Evolutionary conservation across 345 rosid species (phyloP).

Genomic region (Xanthoceras sorbifolium): DNA sequence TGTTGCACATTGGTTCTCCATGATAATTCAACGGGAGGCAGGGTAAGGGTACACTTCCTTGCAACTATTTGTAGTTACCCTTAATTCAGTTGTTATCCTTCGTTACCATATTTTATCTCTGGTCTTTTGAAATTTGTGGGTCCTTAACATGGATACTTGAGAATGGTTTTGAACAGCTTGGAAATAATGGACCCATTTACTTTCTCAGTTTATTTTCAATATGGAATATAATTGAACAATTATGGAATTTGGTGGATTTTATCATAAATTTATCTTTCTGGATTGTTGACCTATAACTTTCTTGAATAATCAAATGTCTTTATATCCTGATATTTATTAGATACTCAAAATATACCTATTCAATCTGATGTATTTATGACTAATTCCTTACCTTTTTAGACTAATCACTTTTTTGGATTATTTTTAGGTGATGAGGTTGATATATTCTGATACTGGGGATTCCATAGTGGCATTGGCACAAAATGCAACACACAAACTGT

Average conservation of each 20-base stretch:
- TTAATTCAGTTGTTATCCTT: not conserved
- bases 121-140: not conserved
- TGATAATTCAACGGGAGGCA: conserved; percentile 24
- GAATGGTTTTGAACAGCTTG: not conserved
- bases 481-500: conserved; percentile 36
- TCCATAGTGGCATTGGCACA: conserved; percentile 39
- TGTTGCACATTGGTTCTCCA: conserved; percentile 38
- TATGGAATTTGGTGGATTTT: not conserved
- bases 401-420: conserved; percentile 17
- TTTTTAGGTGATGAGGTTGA: conserved; percentile 29
- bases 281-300: not conserved
- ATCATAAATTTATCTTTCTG: not conserved
- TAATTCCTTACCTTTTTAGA: not conserved
- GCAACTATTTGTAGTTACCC: not conserved
- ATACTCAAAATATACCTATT: not conserved
- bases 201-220: not conserved
- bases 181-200: not conserved
- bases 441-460: conserved; percentile 33
- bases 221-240: not conserved
- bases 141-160: not conserved
- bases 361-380: not conserved
- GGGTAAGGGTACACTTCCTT: conserved; percentile 22
- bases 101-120: not conserved
- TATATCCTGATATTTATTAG: conserved; percentile 6
- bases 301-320: not conserved